Conservation (phyloP, 352 stramenopile species). For the Globisporangium emineosum region DNA sequence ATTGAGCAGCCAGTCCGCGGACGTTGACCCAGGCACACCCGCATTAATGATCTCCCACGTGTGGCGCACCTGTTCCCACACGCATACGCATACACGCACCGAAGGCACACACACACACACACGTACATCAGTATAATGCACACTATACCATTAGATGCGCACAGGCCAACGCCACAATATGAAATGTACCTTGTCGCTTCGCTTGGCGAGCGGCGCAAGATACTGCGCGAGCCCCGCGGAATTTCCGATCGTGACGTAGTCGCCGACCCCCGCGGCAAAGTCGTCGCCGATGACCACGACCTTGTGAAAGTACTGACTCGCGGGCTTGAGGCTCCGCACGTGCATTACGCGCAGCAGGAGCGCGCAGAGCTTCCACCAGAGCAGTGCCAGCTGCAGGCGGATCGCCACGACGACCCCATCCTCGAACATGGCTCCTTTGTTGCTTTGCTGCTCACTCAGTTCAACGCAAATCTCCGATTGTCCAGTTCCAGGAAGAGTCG, state of each 20-base stretch:
- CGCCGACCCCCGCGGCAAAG: constrained; percentile 75
- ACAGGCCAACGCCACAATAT: too few species aligned
- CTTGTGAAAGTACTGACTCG: constrained; percentile 78
- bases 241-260: constrained; percentile 65
- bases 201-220: constrained; percentile 42
- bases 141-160: too few species aligned
- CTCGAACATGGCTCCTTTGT: background rate
- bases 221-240: constrained; percentile 50
- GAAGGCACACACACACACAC: background rate
- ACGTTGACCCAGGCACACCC: constrained; percentile 57
- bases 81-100: background rate
- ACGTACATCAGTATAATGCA: too few species aligned
- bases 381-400: constrained; percentile 50
- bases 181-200: constrained; percentile 59
- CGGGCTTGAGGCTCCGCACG: constrained; percentile 44
- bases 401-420: constrained; percentile 32
- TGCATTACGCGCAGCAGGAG: constrained; percentile 40
- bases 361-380: constrained; percentile 71
- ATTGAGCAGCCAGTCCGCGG: constrained; percentile 63
- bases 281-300: constrained; percentile 82
- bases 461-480: background rate
- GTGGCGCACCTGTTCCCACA: constrained; percentile 56
- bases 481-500: background rate
- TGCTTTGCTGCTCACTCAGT: background rate
- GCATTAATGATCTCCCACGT: constrained; percentile 81